Base-by-base conservation (phyloP, 345 rosid species). In the Hypericum androsaemum region DNA sequence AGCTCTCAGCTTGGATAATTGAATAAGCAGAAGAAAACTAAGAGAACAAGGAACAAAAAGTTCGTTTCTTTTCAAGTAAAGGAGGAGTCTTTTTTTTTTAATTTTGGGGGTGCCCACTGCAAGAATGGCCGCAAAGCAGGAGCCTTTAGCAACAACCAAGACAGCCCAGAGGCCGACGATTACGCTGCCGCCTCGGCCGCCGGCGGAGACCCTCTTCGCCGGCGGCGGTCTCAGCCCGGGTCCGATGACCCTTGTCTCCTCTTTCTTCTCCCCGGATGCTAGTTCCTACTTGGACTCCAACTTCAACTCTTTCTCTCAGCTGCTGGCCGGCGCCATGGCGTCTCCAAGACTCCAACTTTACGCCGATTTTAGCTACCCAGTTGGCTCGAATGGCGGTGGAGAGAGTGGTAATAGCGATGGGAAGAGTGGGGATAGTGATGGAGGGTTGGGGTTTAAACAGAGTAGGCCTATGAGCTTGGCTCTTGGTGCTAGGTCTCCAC, bases 311-410 rank as follows among this genome's bases (percentile, higher is more conserved):
- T 92, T 88, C 73, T 82, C 98, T 56, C 89, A 92, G 72, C 83
- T 92, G 47, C 88, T 92, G 7, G 82, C 95, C 45, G 95, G 95
- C 8, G 92, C 92, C 44, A 89, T 86, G 87, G 74, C 76, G 32
- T 84, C 97, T 39, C 95, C 97, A 10, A 22, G 32, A 22, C 32
- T 22, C 32, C 32, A 22, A 22, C 32, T 22, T 22, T 22, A 22
- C 32, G 32, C 32, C 32, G 32, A 22, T 22, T 22, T 22, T 22
- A 4, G 32, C 2, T 22, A 22, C 32, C 32, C 32, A 22, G 32
- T 22, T 22, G 32, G 32, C 4, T 22, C 32, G 1, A 4, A 22
- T 22, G 32, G 32, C 32, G 32, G 32, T 22, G 32, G 32, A 22
- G 32, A 22, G 32, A 22, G 32, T 22, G 32, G 1, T 22, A 22